Evolutionary conservation across 306 rosid species (phyloP).

Genomic region (Ormosia semicastrata): DNA sequence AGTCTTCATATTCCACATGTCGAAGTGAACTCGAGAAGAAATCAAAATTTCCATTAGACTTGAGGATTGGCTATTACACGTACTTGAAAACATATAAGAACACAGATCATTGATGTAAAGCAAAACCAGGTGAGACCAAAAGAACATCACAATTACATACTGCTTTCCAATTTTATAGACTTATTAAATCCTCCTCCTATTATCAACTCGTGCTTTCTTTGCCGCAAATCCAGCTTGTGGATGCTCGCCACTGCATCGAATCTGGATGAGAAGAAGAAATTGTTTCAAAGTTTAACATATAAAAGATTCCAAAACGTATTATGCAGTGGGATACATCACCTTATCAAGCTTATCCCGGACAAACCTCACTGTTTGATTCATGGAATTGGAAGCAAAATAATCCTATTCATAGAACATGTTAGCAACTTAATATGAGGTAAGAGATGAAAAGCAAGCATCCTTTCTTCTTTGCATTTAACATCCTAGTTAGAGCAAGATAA

Average conservation of each 20-base stretch:
- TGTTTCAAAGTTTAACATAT: background rate
- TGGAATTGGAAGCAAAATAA: slow-evolving; percentile 75
- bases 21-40: background rate
- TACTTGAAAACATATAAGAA: background rate
- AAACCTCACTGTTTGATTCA: slow-evolving; percentile 73
- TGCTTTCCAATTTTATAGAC: background rate
- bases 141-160: slow-evolving; percentile 3
- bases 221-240: slow-evolving; percentile 49
- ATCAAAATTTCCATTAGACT: background rate
- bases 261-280: slow-evolving; percentile 43
- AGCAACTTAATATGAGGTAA: background rate
- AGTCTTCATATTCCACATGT: background rate
- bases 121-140: background rate
- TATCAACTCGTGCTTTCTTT: slow-evolving; percentile 71
- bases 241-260: slow-evolving; percentile 60
- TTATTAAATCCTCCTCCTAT: slow-evolving; percentile 77
- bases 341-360: slow-evolving; percentile 87
- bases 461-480: background rate
- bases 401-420: slow-evolving; percentile 51
- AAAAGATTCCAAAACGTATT: background rate
- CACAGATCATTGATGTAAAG: background rate
- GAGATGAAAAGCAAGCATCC: slow-evolving; percentile 10
- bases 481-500: slow-evolving; percentile 4
- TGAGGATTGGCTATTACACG: background rate
- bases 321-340: slow-evolving; percentile 44